Evolutionary conservation across 1,139 yeast genomes (phyloP), one percentile per base, ranked within the genome.

Genomic region (Magnusiomyces tetraspermus): DNA sequence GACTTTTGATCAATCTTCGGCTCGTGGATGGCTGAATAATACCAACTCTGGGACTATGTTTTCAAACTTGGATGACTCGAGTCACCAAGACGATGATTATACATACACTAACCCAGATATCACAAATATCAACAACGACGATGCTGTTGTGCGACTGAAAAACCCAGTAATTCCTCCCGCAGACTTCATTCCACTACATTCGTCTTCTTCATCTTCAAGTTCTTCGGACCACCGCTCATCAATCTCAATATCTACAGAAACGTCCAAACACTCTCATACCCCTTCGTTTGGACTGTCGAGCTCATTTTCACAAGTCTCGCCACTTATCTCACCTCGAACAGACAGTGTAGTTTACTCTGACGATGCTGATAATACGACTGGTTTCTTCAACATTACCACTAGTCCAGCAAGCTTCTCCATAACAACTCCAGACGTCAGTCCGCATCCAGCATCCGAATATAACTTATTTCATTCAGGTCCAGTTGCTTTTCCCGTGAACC

Each of bases 321-420:
- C 42, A 3, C 24, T 38, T 22, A 19, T 38, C 21, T 38, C 42
- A 19, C 42, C 42, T 38, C 42, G 42, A 6, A 19, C 42, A 38
- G 21, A 17, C 24, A 38, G 42, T 24, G 8, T 38, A 4, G 17
- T 19, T 19, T 22, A 21, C 8, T 38, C 42, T 13, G 42, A 38
- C 17, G 42, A 38, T 21, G 21, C 24, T 3, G 42, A 38, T 10
- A 38, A 38, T 15, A 38, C 42, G 10, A 38, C 42, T 6, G 42
- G 42, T 5, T 24, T 38, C n/a, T 38, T 38, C 24, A 38, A 38
- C 24, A 38, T 38, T n/a, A 19, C 6, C 15, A 19, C 42, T 5
- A 38, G 42, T 19, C 42, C 42, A 19, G 42, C 42, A 38, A 38
- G 42, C 24, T 38, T 38, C n/a, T 38, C 42, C n/a, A 38, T 38